These are phyloP conservation scores for Arabidopsis lyrata DNA, from an alignment of 441 rosid species.

Conservation along the genomic window DNA sequence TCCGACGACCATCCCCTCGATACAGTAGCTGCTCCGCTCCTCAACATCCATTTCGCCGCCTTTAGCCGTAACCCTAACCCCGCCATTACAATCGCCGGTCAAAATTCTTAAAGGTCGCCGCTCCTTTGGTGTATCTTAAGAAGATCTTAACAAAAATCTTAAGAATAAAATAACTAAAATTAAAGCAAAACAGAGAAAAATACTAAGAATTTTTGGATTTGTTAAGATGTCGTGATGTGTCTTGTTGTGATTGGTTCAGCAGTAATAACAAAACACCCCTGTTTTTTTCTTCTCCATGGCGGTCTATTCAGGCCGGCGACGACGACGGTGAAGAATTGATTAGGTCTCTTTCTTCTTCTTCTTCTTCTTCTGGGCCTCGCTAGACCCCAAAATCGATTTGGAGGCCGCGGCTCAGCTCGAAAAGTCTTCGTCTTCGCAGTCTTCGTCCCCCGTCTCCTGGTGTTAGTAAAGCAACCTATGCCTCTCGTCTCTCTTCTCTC, in stretches of 20 bases:
- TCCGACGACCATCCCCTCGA: conserved; percentile 15
- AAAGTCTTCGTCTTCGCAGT: conserved; percentile 39
- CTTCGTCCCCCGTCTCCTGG: conserved; percentile 73
- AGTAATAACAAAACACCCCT: too few relatives aligned
- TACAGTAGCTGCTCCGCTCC: conserved; percentile 21
- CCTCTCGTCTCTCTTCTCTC: conserved; percentile 82
- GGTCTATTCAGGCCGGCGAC: conserved; percentile 39
- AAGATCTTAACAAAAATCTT: too few relatives aligned
- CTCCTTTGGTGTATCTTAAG: too few relatives aligned
- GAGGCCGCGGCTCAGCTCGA: conserved; percentile 44
- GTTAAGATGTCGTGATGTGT: too few relatives aligned
- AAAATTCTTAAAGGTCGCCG: too few relatives aligned
- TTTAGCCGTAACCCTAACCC: conserved; percentile 30
- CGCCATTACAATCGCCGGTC: conserved; percentile 35
- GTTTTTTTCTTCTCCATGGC: conserved; percentile 61
- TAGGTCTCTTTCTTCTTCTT: conserved; percentile 40
- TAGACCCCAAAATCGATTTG: conserved; percentile 55
- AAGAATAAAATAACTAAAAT: too few relatives aligned
- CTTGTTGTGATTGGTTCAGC: too few relatives aligned
- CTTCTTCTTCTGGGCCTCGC: conserved; percentile 47
- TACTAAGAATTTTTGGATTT: too few relatives aligned
- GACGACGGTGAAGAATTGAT: conserved; percentile 24
- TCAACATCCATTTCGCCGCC: conserved; percentile 30
- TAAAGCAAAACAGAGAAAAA: too few relatives aligned
- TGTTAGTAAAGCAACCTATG: conserved; percentile 97